Conservation (phyloP, 805 yeast species). For the Sugiyamaella qingdaonensis region DNA sequence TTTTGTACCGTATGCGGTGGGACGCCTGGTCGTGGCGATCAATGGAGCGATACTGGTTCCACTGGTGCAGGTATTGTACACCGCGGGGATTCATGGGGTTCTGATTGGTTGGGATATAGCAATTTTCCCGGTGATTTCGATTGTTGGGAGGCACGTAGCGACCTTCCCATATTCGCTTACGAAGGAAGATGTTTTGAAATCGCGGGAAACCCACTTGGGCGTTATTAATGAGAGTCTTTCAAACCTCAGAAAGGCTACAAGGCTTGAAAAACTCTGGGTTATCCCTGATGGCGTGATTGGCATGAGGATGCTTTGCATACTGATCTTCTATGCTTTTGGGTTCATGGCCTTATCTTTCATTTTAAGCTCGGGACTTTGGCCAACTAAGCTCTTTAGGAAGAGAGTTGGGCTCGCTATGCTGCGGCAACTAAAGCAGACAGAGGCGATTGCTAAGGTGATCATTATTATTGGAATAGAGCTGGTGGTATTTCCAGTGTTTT, state of each 20-base stretch:
- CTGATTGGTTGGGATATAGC: background rate
- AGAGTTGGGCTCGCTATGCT: constrained; percentile 13
- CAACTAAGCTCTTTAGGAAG: background rate
- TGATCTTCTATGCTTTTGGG: constrained; percentile 12
- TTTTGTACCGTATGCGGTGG: constrained; percentile 26
- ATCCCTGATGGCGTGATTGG: constrained; percentile 9
- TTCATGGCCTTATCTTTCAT: constrained; percentile 1
- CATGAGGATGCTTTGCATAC: constrained; percentile 10
- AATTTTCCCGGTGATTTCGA: background rate
- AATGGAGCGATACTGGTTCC: background rate
- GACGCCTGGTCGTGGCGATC: constrained; percentile 16
- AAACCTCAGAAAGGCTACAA: background rate
- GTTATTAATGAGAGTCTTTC: background rate
- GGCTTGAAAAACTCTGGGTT: background rate
- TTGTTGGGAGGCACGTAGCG: background rate
- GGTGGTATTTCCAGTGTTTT: constrained; percentile 77
- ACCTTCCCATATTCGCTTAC: background rate
- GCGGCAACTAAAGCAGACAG: constrained; percentile 22
- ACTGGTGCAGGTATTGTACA: background rate
- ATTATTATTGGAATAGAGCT: constrained; percentile 72
- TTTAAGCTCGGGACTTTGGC: constrained; percentile 6
- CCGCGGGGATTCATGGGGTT: background rate
- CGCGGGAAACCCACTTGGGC: background rate
- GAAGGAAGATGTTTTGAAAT: background rate
- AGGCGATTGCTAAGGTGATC: constrained; percentile 67